These are phyloP conservation scores for Fusarium sp. DNA, from an alignment of 2,329 filamentous ascomycete species.

Conservation along the genomic window DNA sequence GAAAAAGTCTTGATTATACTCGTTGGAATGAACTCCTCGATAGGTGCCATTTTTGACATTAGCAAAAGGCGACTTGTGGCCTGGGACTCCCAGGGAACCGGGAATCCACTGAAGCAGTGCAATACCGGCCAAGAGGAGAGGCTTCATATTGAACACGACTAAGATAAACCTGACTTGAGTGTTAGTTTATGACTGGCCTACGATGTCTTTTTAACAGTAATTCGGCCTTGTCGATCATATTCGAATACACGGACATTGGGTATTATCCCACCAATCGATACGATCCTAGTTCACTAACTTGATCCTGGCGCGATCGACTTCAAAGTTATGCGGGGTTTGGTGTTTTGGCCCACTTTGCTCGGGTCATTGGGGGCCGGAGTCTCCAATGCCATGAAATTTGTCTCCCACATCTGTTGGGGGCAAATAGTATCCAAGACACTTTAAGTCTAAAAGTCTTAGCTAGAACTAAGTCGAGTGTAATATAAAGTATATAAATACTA, in stretches of 20 bases:
- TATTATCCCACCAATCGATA: background rate
- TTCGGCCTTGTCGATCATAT: background rate
- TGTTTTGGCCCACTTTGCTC: background rate
- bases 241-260: background rate
- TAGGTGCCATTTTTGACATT: constrained; percentile 59
- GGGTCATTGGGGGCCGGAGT: background rate
- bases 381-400: background rate
- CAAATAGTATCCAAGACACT: background rate
- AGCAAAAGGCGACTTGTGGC: background rate
- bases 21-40: constrained; percentile 52
- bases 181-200: background rate
- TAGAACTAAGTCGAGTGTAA: too few species aligned
- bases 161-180: background rate
- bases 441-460: too few species aligned
- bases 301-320: background rate
- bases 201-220: background rate
- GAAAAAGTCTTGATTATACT: constrained; percentile 62
- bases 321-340: background rate
- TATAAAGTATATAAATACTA: too few species aligned
- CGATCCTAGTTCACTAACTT: background rate
- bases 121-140: background rate
- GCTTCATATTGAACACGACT: background rate
- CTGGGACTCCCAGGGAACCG: background rate
- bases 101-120: background rate
- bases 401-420: background rate